Evolutionary conservation across 1,284 basidiomycete species (phyloP).

Genomic region (Fomitiporia mediterranea): DNA sequence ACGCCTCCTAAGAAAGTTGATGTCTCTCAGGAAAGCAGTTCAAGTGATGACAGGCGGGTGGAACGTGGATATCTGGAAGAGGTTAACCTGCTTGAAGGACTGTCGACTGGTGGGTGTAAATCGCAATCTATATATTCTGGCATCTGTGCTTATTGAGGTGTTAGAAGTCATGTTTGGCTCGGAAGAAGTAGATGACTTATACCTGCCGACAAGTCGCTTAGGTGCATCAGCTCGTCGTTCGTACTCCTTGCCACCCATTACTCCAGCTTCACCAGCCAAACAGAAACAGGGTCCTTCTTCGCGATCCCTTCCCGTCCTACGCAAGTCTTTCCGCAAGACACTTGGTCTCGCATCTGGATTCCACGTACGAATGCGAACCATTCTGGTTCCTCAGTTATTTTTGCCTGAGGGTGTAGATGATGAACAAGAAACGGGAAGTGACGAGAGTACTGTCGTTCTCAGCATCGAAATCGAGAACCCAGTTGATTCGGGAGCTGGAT

Average conservation of each 20-base stretch:
- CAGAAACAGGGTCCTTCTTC: conserved; percentile 41
- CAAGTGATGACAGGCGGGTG: background rate
- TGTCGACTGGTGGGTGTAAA: conserved; percentile 42
- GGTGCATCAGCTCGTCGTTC: conserved; percentile 56
- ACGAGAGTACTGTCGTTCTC: conserved; percentile 78
- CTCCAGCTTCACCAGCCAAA: conserved; percentile 36
- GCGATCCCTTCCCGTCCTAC: conserved; percentile 55
- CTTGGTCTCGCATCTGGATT: conserved; percentile 76
- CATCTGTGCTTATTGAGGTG: background rate
- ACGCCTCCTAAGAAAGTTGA: background rate
- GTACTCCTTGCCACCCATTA: conserved; percentile 54
- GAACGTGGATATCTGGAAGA: conserved; percentile 49
- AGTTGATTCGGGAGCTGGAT: conserved; percentile 57
- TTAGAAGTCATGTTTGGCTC: conserved; percentile 31
- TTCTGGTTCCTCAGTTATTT: conserved; percentile 78
- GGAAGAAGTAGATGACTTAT: conserved; percentile 33
- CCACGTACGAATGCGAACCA: conserved; percentile 82
- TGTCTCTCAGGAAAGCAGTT: background rate
- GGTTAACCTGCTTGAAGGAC: conserved; percentile 73
- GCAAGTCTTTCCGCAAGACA: conserved; percentile 82
- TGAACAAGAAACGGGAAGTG: conserved; percentile 60
- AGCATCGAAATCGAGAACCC: conserved; percentile 84
- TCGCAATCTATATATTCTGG: background rate
- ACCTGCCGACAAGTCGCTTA: conserved; percentile 61
- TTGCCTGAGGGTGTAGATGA: conserved; percentile 37